Evolutionary conservation across 179 eudicot genomes (phyloP).

Genomic region (Beta lomatogona): DNA sequence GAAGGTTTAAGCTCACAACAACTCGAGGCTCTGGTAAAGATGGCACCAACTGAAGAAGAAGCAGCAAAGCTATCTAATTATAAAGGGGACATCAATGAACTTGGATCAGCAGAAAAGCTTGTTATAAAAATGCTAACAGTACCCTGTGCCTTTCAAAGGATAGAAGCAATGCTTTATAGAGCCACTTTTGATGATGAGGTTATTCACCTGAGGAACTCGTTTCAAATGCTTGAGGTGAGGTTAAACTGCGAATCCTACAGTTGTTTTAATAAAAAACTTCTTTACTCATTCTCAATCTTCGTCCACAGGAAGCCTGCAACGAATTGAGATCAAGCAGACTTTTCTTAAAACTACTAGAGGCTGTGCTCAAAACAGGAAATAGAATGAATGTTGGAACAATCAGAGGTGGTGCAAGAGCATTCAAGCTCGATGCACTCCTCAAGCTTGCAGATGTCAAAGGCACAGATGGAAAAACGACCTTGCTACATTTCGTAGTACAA

Average conservation of each 20-base stretch:
- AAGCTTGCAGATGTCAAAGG: slow-evolving; percentile 96
- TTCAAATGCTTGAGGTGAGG: slow-evolving; percentile 86
- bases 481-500: slow-evolving; percentile 95
- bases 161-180: slow-evolving; percentile 91
- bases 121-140: slow-evolving; percentile 62
- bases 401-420: slow-evolving; percentile 96
- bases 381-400: slow-evolving; percentile 95
- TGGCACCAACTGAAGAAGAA: slow-evolving; percentile 94
- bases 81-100: slow-evolving; percentile 58
- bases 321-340: slow-evolving; percentile 91
- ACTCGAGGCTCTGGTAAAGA: slow-evolving; percentile 78
- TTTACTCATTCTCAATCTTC: background rate
- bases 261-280: background rate
- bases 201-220: slow-evolving; percentile 74
- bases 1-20: slow-evolving; percentile 78
- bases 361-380: slow-evolving; percentile 96
- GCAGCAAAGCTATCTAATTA: slow-evolving; percentile 64
- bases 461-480: slow-evolving; percentile 88
- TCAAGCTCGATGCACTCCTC: slow-evolving; percentile 93
- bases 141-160: slow-evolving; percentile 73
- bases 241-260: background rate
- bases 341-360: slow-evolving; percentile 86
- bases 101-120: slow-evolving; percentile 83
- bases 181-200: slow-evolving; percentile 93
- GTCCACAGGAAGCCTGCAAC: slow-evolving; percentile 83